A percentile compares a stretch with the other conserved stretches of the same genome.
These are phyloP conservation scores for Lentinula boryana DNA, from an alignment of 768 basidiomycete genomes.

Conservation along the genomic window DNA sequence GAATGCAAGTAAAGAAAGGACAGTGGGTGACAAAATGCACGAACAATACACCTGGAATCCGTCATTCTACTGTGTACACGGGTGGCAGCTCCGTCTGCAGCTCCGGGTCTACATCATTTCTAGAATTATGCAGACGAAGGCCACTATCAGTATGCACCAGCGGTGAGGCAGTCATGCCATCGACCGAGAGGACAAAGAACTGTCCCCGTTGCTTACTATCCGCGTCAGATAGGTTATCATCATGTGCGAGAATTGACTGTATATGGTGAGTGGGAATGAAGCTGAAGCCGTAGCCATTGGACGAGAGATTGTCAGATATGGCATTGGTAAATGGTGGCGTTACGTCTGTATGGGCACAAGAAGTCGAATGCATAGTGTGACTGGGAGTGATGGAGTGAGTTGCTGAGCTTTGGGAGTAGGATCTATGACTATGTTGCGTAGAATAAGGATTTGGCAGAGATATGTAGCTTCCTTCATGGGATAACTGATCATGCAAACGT, in stretches of 20 bases:
- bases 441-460: constrained; percentile 1
- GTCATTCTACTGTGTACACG: constrained; percentile 1
- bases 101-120: not conserved
- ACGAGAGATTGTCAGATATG: not conserved
- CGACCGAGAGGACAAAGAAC: not conserved
- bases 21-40: too few relatives aligned
- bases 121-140: not conserved
- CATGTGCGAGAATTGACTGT: not conserved
- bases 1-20: too few relatives aligned
- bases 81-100: not conserved
- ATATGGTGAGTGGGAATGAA: not conserved
- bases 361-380: not conserved
- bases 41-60: not conserved
- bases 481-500: not conserved
- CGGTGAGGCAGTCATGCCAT: not conserved
- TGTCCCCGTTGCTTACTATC: not conserved
- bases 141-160: constrained; percentile 6
- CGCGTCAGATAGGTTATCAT: not conserved
- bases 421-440: not conserved
- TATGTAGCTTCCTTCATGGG: not conserved
- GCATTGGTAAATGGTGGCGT: not conserved
- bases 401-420: constrained; percentile 1
- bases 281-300: not conserved
- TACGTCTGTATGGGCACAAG: not conserved
- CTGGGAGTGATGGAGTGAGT: not conserved